phyloP scores from a whole-genome alignment of 2,329 filamentous ascomycete genomes.

The Aspergillus udagawae region DNA sequence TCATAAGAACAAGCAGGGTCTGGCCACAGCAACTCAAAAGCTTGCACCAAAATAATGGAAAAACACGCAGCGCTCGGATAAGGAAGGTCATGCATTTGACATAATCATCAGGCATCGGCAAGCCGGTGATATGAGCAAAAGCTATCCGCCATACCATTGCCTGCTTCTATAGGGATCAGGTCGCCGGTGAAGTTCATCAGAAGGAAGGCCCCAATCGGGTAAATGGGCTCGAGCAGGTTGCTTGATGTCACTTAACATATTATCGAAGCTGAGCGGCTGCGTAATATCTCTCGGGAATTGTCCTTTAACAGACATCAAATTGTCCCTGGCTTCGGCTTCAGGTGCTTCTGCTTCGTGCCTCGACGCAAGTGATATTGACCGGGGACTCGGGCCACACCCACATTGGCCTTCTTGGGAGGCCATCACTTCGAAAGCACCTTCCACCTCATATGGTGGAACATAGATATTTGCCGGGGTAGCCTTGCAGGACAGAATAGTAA shows the following conservation, averaged over 20 bases:
- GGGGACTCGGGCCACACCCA: slow-evolving; percentile 55
- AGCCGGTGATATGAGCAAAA: not conserved
- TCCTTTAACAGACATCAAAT: not conserved
- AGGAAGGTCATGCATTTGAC: too few relatives aligned
- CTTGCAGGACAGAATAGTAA: slow-evolving; percentile 87
- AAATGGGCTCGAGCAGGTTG: not conserved
- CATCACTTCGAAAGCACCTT: slow-evolving; percentile 46
- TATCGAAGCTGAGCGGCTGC: not conserved
- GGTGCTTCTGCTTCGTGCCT: not conserved
- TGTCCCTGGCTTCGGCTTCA: not conserved
- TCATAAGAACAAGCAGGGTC: too few relatives aligned
- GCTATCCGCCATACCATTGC: not conserved
- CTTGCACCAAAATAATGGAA: too few relatives aligned
- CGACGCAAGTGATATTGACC: not conserved
- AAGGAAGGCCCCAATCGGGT: not conserved
- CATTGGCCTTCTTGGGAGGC: slow-evolving; percentile 59
- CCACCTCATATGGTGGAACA: slow-evolving; percentile 72
- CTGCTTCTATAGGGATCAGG: not conserved
- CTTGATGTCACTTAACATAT: not conserved
- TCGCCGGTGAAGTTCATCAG: not conserved
- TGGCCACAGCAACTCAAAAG: too few relatives aligned
- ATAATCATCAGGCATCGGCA: too few relatives aligned
- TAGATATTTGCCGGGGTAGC: slow-evolving; percentile 85
- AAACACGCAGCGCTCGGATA: too few relatives aligned
- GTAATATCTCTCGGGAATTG: not conserved